Evolutionary conservation across 176 grass and related monocot species (phyloP).

Genomic region (Cocos nucifera): DNA sequence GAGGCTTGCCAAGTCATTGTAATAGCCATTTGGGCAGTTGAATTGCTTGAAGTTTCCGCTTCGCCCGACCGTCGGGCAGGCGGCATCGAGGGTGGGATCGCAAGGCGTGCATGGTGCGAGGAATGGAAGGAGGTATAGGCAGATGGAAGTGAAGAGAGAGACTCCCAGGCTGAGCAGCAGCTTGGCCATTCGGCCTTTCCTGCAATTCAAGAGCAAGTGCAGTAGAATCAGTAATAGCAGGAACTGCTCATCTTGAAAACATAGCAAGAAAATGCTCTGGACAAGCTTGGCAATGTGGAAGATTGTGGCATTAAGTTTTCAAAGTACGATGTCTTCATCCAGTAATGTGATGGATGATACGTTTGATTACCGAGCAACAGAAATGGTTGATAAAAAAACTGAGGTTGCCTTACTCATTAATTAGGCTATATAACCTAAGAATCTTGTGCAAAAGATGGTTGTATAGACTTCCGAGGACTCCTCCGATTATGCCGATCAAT

Average conservation of each 20-base stretch:
- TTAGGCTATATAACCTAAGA: constrained; percentile 70
- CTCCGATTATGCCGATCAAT: constrained; percentile 59
- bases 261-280: too few relatives aligned
- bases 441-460: constrained; percentile 77
- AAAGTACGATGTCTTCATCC: too few relatives aligned
- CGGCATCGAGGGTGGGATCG: constrained; percentile 20
- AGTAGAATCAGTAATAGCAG: too few relatives aligned
- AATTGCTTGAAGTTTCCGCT: constrained; percentile 99
- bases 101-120: constrained; percentile 67
- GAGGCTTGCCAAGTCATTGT: constrained; percentile 87
- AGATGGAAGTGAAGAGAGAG: constrained; percentile 50
- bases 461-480: constrained; percentile 54
- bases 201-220: constrained; percentile 2
- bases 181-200: constrained; percentile 55
- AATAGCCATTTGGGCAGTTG: constrained; percentile 67
- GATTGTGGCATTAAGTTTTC: too few relatives aligned
- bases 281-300: too few relatives aligned
- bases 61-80: constrained; percentile 45
- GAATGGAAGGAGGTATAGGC: constrained; percentile 68
- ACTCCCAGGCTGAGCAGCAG: constrained; percentile 49
- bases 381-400: too few relatives aligned
- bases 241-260: too few relatives aligned
- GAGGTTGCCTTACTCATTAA: constrained; percentile 45
- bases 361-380: too few relatives aligned
- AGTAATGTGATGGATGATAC: too few relatives aligned